Percentiles rank a stretch among this genome's conserved stretches.
Conservation (phyloP, 176 grass and related monocot genomes). For the Triticum dicoccoides region DNA sequence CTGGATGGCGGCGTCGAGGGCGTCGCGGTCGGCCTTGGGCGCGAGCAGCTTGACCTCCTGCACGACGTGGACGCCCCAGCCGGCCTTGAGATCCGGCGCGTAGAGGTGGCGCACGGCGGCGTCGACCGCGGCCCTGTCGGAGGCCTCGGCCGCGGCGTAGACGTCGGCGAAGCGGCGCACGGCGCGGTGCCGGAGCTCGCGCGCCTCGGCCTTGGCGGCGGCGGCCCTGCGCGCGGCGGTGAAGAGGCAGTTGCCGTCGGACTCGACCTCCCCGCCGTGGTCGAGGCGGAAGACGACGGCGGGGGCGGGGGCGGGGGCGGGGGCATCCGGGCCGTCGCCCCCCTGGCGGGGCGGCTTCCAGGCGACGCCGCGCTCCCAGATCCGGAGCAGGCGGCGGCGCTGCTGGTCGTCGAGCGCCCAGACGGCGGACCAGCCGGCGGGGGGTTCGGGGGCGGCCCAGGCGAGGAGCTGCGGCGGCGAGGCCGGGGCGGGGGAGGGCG, state of each 20-base stretch:
- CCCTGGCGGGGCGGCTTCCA: slow-evolving; percentile 48
- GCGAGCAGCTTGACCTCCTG: slow-evolving; percentile 94
- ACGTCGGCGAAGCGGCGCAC: slow-evolving; percentile 60
- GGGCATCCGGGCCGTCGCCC: not conserved
- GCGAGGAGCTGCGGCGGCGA: slow-evolving; percentile 43
- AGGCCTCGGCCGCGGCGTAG: slow-evolving; percentile 29
- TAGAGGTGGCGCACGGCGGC: slow-evolving; percentile 78
- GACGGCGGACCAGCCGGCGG: slow-evolving; percentile 55
- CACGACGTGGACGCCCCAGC: slow-evolving; percentile 92
- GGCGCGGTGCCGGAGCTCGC: slow-evolving; percentile 66
- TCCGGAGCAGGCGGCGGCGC: slow-evolving; percentile 67
- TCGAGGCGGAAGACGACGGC: slow-evolving; percentile 65
- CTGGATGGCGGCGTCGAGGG: slow-evolving; percentile 59
- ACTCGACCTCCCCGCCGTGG: slow-evolving; percentile 86
- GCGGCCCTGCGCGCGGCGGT: slow-evolving; percentile 67
- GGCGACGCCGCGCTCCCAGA: slow-evolving; percentile 81
- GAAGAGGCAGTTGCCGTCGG: slow-evolving; percentile 95
- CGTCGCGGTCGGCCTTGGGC: slow-evolving; percentile 50
- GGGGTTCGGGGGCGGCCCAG: slow-evolving; percentile 32
- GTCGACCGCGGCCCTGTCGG: slow-evolving; percentile 38
- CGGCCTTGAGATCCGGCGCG: slow-evolving; percentile 79
- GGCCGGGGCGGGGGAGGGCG: slow-evolving; percentile 37
- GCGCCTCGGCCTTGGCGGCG: slow-evolving; percentile 46
- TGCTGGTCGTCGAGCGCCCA: slow-evolving; percentile 87
- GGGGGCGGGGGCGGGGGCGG: not conserved